Percentiles rank a stretch among this genome's conserved stretches.
Conservation (phyloP, 192 early-diverging fungal species). For the Cetraspora pellucida region DNA sequence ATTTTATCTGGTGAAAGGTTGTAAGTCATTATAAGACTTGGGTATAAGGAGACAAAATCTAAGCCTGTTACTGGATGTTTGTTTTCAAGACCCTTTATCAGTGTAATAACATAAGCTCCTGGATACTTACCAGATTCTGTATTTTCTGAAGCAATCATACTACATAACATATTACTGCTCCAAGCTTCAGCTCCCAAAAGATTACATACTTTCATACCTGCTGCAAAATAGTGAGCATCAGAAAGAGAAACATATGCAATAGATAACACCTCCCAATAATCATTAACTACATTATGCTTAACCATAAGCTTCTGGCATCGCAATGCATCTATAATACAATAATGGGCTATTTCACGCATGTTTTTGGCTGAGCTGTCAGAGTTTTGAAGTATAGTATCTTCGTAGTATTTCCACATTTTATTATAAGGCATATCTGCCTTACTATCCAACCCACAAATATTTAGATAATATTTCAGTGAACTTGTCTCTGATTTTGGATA, state of each 20-base stretch:
- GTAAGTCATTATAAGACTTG: conserved; percentile 22
- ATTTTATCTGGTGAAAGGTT: conserved; percentile 19
- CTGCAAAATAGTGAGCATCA: conserved; percentile 17
- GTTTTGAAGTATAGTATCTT: not conserved
- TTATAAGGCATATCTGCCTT: too few relatives aligned
- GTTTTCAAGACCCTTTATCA: conserved; percentile 6
- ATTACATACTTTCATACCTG: conserved; percentile 14
- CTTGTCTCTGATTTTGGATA: too few relatives aligned
- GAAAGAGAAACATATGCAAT: not conserved
- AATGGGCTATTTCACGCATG: conserved; percentile 1
- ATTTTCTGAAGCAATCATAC: not conserved
- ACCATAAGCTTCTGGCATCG: conserved; percentile 2
- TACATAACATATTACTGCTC: not conserved
- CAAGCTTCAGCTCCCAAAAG: not conserved
- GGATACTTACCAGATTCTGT: not conserved
- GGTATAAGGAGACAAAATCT: conserved; percentile 18
- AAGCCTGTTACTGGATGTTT: conserved; percentile 19
- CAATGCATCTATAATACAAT: not conserved
- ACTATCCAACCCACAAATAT: too few relatives aligned
- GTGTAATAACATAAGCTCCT: conserved; percentile 10
- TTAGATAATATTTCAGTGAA: too few relatives aligned
- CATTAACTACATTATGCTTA: not conserved
- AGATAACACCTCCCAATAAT: not conserved
- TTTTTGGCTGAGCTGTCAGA: too few relatives aligned
- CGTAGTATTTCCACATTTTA: too few relatives aligned